Evolutionary conservation across 2,329 filamentous ascomycete species (phyloP), one percentile per base, ranked within the genome.

Genomic region (Magnaporthales sp.): DNA sequence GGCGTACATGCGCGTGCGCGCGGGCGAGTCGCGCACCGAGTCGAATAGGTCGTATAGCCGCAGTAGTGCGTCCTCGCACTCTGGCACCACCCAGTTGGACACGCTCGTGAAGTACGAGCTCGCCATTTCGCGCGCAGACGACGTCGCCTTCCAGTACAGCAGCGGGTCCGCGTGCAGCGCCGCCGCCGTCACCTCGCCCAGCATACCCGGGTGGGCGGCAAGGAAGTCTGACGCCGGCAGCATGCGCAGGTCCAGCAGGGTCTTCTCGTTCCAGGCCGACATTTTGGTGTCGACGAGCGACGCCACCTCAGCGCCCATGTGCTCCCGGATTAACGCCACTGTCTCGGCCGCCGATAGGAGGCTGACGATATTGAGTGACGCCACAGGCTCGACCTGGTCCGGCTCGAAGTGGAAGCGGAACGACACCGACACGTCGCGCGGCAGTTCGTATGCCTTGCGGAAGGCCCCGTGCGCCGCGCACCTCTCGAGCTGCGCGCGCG

Each of bases 191-290:
- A 63, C 61, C 61, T 63, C 61, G 61, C 61, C 61, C 61, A 63
- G 61, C 61, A 63, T 38, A 5, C 74, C 78, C 6, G 67, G 61
- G 69, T 82, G 78, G 19, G 71, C 67, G 0, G 72, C 67, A 19
- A 70, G 72, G 69, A 82, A 82, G 0, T 72, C 67, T 0, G 70
- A 63, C 9, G 61, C 61, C 11, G 61, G 61, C 6, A 63, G 61
- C 61, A 63, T 63, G 61, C 61, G 61, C 30, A 63, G 61, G n/a
- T 63, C 61, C 30, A 63, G 29, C n/a, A 63, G 61, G 7, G 61
- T 30, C 61, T 63, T 63, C 3, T 63, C 61, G n/a, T n/a, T 19
- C 61, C 61, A 63, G 24, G 19, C 30, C 9, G 30, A 2, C 19
- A 19, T 6, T 27, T 63, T 29, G 4, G 4, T 29, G 38, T n/a